Base-by-base conservation (phyloP, 345 rosid genomes). In the Brassica juncea region DNA sequence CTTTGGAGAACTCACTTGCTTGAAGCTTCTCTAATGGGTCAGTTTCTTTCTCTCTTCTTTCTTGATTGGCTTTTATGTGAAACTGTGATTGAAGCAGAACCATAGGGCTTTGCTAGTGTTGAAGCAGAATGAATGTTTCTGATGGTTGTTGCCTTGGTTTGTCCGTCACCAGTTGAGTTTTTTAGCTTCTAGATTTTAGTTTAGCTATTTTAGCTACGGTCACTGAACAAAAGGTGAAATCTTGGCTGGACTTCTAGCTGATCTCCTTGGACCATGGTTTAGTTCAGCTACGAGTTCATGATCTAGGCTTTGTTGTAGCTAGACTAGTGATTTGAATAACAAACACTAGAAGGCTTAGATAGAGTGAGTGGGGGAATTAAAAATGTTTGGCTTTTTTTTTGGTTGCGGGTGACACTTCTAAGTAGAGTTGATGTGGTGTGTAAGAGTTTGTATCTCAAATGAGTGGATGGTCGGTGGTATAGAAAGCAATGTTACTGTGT, bases 1-100 rank as follows among this genome's bases (percentile, higher is more conserved):
- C 89, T 94, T 3, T 94, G 97, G 99, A 90, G 99, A 84, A 92
- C 97, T 8, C 98, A 94, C 77, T 84, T 94, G 90, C 97, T 94
- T 32, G 99, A 94, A 84, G 99, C 99, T 80, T 89, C 97, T 14
- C 91, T 94, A 37, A 89, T 94, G 86, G 95, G 99, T 92, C 12
- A 70, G 80, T 76, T 1, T 47, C 15, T 47, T 0, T 49, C 55
- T 68, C 25, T 63, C 42, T 62, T 60, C 4, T 39, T 14, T 57
- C 23, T 65, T 16, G 37, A 25, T 59, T 59, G 14, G 14, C 6
- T 58, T 58, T 57, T 57, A 0, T 21, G 4, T 58, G 14, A 8
- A 58, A 57, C 5, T 9, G 28, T 57, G 61, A 12, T 62, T 2
- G 5, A 42, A 15, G 1, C 32, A 28, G 61, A 76, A 42, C 15